Base-by-base conservation (phyloP, 78 protist species). In the Pigoraptor vietnamica region DNA sequence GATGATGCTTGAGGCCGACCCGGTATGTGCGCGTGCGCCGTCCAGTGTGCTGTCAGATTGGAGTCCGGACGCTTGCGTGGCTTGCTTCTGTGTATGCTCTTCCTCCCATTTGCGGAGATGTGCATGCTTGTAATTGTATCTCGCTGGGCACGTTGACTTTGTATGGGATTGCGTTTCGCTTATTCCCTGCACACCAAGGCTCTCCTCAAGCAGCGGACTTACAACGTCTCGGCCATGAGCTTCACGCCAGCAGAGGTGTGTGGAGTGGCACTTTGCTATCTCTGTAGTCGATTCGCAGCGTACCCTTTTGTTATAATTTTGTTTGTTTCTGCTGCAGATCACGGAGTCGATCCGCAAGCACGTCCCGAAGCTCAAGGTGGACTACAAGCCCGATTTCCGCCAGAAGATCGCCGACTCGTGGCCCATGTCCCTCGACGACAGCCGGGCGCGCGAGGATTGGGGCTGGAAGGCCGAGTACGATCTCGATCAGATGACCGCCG, bases 331-430 rank as follows among this genome's bases (percentile, higher is more conserved):
- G 6, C 67, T 14, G 14, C 67, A 48, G 67, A 37, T 93, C 40
- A 89, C 81, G 29, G 84, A 0, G 37, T 0, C 90, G n/a, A 95
- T 96, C 81, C 36, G 33, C 32, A 81, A 88, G 82, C 82, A 81
- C 56, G 79, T 94, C 40, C 96, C 96, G 35, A 14, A 14, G 67
- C 14, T 36, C 82, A 90, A 96, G n/a, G 81, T 39, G 24, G 37
- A 23, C 67, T 96, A 95, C 48, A 39, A 1, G 56, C 92, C 95
- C 10, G 97, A 94, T 40, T 88, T 96, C 90, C 89, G 97, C 29
- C 96, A 96, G 79, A 35, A 1, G 36, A 94, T 96, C 37, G 98
- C 98, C 25, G 95, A 88, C 86, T 56, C 94, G 29, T 96, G 97
- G 98, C 98, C 98, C 9, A 10, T 32, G 33, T 67, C 91, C 35